phyloP scores from a whole-genome alignment of 495 filamentous ascomycete genomes.

The Astrocystis sublimbata region DNA sequence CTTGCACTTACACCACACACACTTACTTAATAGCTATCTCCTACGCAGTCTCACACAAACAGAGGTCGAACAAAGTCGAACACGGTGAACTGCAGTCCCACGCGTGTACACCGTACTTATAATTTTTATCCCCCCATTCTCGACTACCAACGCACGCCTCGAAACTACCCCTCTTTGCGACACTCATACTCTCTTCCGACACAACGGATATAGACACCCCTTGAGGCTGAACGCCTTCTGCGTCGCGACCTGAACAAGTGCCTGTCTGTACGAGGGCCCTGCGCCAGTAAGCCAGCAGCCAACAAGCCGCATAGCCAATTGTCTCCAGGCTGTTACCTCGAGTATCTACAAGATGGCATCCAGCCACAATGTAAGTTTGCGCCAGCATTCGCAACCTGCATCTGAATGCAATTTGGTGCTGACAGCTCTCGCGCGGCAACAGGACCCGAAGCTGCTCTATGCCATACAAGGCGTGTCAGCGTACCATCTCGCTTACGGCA shows the following conservation, averaged over 20 bases:
- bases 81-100: no score
- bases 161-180: not conserved
- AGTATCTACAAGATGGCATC: constrained; percentile 43
- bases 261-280: not conserved
- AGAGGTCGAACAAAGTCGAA: no score
- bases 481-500: constrained; percentile 85
- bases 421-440: constrained; percentile 3
- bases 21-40: no score
- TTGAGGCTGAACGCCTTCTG: no score
- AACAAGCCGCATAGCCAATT: no score
- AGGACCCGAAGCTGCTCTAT: constrained; percentile 81
- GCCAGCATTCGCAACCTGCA: constrained; percentile 14
- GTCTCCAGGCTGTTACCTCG: not conserved
- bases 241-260: not conserved
- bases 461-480: constrained; percentile 81
- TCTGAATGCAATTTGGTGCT: constrained; percentile 1
- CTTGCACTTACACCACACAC: no score
- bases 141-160: not conserved
- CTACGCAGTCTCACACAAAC: no score
- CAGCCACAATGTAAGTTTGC: constrained; percentile 51
- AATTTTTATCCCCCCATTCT: not conserved
- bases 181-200: not conserved
- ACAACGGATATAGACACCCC: not conserved
- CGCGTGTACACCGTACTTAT: not conserved
- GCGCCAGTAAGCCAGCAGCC: not conserved